Base-by-base conservation (phyloP, 257 asterid species). In the Ocimum tenuiflorum region DNA sequence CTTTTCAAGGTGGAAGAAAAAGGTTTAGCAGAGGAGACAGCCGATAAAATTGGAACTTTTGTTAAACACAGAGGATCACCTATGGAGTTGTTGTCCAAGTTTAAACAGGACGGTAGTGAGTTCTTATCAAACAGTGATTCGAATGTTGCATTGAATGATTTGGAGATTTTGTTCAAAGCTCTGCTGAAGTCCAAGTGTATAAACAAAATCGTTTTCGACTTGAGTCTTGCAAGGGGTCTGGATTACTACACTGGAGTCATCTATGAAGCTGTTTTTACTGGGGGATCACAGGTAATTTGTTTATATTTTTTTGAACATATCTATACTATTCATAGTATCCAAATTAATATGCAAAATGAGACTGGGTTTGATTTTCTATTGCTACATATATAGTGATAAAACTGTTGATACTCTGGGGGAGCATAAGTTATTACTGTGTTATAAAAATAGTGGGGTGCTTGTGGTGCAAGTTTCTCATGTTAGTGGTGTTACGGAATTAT, bases 171-270 rank as follows among this genome's bases (percentile, higher is more conserved):
- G 67, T 94, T 94, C 71, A 81, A 81, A 77, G 88, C 95, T 58
- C 70, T 94, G 69, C 85, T 50, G 61, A 86, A 73, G 81, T 77
- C 95, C 43, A 89, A 80, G 70, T 88, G 97, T 58, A 79, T 82
- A 11, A 46, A 77, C 75, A 88, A 75, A 83, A 86, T 90, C 47
- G 85, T 88, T 69, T 90, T 94, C 64, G 99, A 90, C 82, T 75
- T 94, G 84, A 94, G 99, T 72, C 99, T 94, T 68, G 99, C 99
- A 66, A 86, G 99, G 78, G 99, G 99, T 42, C 83, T 94, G 74
- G 99, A 94, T 80, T 94, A 94, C 81, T 94, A 94, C 69, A 94
- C 99, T 39, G 99, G 99, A 65, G 95, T 94, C 67, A 85, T 94
- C 79, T 94, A 84, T 48, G 99, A 94, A 82, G 90, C 95, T 66